Evolutionary conservation across 2,329 filamentous ascomycete genomes (phyloP), one percentile per base, ranked within the genome.

Genomic region (Xylaria sp.): DNA sequence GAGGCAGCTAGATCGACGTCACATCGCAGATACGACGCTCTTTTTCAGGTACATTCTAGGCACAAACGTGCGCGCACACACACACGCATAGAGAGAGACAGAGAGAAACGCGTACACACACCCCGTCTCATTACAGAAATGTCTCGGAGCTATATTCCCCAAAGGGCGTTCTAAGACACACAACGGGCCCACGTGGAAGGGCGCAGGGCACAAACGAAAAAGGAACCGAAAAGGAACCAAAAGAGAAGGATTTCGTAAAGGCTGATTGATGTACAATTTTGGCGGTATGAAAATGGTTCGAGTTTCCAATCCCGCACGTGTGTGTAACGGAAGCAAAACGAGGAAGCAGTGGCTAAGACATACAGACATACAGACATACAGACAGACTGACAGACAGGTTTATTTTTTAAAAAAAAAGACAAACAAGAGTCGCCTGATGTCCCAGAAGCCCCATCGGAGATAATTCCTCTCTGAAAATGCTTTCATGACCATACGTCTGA

Each of bases 351-450:
- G 39, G 15, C 36, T 28, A 28, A 28, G 28, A 41, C 39, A 18
- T 43, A 18, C 15, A 7, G 41, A 18, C 8, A 46, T 4, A n/a
- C 28, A 4, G n/a, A 33, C 46, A 43, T n/a, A n/a, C 15, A 7
- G 41, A 18, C 8, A 46, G 12, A n/a, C 28, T 28, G n/a, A 33
- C 46, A 43, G 36, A 46, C 46, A 46, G 43, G 55, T 13, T 54
- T 28, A 8, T 52, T 33, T 31, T n/a, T n/a, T n/a, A n/a, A n/a
- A n/a, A n/a, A 33, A 60, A 52, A 39, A 20, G 12, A 23, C 1
- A 36, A 39, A 36, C 18, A 36, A 36, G 33, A 63, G 23, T 66
- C 33, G 64, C 64, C 64, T 66, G 57, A 66, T 66, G 33, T 18
- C n/a, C n/a, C 18, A 10, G 28, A 46, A 43, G 25, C 41, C 41